Evolutionary conservation across 805 yeast genomes (phyloP), one percentile per base, ranked within the genome.

Genomic region (Diddensiella santjacobensis): DNA sequence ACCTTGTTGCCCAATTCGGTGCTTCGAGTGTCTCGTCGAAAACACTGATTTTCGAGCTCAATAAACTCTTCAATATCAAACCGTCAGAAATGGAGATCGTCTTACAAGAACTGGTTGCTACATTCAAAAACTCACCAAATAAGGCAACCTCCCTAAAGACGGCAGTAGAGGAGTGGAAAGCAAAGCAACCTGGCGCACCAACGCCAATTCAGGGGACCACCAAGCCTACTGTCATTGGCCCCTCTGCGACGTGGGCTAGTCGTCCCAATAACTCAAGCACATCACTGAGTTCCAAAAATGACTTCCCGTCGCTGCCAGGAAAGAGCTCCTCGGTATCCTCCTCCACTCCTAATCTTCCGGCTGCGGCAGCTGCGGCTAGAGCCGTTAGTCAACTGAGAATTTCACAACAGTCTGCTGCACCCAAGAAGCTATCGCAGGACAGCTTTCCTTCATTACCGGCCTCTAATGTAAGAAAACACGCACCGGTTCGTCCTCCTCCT

Each of bases 1-100:
- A 66, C 1, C 51, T 78, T 11, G 84, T 83, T 58, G 67, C 67
- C 17, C 60, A 67, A 8, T 86, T 69, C 59, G 71, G 72, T 33
- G 63, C 72, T 23, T 72, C 72, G 36, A 66, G 69, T 18, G 55
- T 84, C 1, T 63, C 73, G 3, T 81, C 83, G 0, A 53, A 61
- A 3, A 79, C 75, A 8, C 62, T 87, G 22, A 59, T 78, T 13
- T 56, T 58, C 2, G 63, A 68, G 3, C 84, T 83, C 62, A 61
- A 68, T 33, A 58, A 65, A 1, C 59, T 87, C 8, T 85, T 87
- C 56, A 61, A 58, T 0, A 70, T 51, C 40, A 58, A 69, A 1
- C 52, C 56, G 4, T 75, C 76, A 3, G 89, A 87, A 49, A 63
- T 82, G 13, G 69, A 74, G 48, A 62, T 84, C 4, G 64, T 87